phyloP scores from a whole-genome alignment of 2,329 filamentous ascomycete genomes.

The Sclerotinia borealis region DNA sequence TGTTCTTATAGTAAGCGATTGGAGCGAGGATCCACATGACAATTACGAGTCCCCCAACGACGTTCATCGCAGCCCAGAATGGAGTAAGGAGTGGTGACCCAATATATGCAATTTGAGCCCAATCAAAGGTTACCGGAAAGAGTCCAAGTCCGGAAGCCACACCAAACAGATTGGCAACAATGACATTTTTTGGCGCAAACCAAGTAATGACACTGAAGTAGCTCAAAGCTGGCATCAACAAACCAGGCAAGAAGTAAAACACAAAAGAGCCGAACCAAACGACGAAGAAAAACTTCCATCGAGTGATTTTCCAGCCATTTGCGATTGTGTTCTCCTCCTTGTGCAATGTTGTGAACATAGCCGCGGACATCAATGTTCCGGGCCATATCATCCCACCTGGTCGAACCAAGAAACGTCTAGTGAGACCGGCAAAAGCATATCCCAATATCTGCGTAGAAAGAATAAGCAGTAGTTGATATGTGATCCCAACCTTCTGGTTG shows the following conservation, averaged over 20 bases:
- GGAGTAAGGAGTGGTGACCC: conserved; percentile 78
- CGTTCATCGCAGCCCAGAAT: conserved; percentile 82
- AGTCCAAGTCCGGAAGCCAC: conserved; percentile 78
- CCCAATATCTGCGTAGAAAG: conserved; percentile 82
- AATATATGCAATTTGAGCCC: conserved; percentile 81
- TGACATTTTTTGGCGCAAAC: conserved; percentile 81
- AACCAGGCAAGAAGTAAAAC: conserved; percentile 81
- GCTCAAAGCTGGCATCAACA: conserved; percentile 76
- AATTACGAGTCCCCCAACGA: conserved; percentile 70
- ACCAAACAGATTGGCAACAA: conserved; percentile 80
- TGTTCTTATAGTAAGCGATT: conserved; percentile 72
- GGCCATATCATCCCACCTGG: conserved; percentile 92
- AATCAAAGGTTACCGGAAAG: conserved; percentile 84
- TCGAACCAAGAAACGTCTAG: conserved; percentile 72
- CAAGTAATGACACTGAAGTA: conserved; percentile 88
- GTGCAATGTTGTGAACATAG: conserved; percentile 84
- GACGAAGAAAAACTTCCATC: conserved; percentile 77
- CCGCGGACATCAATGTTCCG: conserved; percentile 77
- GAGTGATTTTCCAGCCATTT: conserved; percentile 74
- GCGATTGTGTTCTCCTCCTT: conserved; percentile 77
- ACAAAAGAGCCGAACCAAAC: conserved; percentile 65
- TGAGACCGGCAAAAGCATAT: conserved; percentile 79
- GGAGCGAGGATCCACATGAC: conserved; percentile 84
- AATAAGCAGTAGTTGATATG: conserved; percentile 76
- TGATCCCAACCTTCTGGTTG: conserved; percentile 68